Evolutionary conservation across 441 rosid genomes (phyloP).

Genomic region (Capsella rubella): DNA sequence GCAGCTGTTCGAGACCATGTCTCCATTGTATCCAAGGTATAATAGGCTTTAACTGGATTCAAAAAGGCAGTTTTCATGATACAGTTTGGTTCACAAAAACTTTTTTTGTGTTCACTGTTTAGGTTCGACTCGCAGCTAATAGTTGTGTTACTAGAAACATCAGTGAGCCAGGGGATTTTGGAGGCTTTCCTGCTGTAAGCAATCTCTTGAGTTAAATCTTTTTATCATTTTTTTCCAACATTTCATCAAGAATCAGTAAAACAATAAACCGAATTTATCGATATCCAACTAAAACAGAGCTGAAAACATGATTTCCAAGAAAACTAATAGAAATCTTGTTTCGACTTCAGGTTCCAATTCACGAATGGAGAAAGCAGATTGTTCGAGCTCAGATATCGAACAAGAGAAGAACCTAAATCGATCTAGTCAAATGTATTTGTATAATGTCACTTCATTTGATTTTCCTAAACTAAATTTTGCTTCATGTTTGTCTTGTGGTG

Average conservation of each 20-base stretch:
- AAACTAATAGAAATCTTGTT: not conserved
- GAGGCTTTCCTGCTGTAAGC: slow-evolving; percentile 85
- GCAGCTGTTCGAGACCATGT: slow-evolving; percentile 77
- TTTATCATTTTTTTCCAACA: not conserved
- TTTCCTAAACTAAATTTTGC: not conserved
- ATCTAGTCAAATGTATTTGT: not conserved
- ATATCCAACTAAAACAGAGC: not conserved
- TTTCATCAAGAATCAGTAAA: not conserved
- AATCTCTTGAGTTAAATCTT: slow-evolving; percentile 13
- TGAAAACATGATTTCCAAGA: not conserved
- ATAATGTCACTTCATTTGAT: slow-evolving; percentile 1
- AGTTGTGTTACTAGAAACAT: slow-evolving; percentile 75
- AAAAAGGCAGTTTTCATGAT: not conserved
- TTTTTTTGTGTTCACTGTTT: slow-evolving; percentile 4
- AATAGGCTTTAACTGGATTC: slow-evolving; percentile 20
- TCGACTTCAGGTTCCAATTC: slow-evolving; percentile 56
- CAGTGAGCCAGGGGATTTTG: slow-evolving; percentile 73
- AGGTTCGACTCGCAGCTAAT: slow-evolving; percentile 79
- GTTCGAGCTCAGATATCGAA: slow-evolving; percentile 46
- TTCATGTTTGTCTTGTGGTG: not conserved
- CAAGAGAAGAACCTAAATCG: slow-evolving; percentile 33
- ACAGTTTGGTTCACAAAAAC: slow-evolving; percentile 1
- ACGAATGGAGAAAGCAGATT: slow-evolving; percentile 67
- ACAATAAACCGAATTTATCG: not conserved
- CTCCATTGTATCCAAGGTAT: slow-evolving; percentile 68